Evolutionary conservation across 352 stramenopile species (phyloP), one percentile per base, ranked within the genome.

Genomic region (Phytophthora crassamura): DNA sequence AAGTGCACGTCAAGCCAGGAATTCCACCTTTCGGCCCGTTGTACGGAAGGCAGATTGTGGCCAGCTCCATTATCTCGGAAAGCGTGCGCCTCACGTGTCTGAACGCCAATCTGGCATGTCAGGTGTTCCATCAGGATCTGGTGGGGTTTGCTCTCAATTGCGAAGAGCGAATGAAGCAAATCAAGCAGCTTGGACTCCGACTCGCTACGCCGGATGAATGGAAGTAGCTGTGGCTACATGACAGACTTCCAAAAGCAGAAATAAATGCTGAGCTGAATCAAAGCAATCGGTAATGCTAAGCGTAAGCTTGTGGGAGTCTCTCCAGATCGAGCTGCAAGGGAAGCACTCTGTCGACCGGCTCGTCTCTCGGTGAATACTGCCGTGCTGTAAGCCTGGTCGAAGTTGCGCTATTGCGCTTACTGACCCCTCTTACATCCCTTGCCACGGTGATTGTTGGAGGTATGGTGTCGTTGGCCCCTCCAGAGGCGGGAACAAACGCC

Each of bases 161-260:
- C 61, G 86, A 93, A 57, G 88, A 93, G 47, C 85, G 88, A 3
- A 63, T 96, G 43, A 93, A 93, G 72, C 88, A 96, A 64, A 96
- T 96, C 72, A 93, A 94, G 53, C 86, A 93, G 49, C 75, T 96
- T 20, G 80, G 78, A 0, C 67, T 89, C 51, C 86, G 86, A 3
- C 59, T 90, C 38, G 71, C 77, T 20, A 82, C 64, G 7, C 12
- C 65, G 1, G 69, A 88, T 22, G 83, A 89, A 33, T 92, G 83
- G 83, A 85, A 73, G 61, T 32, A 32, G 28, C 28, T 4, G 25
- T 28, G 25, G 25, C 51, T 83, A 33, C 42, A 74, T 35, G 43
- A 67, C 9, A 43, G 49, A 22, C 10, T 20, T 30, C 32, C 22
- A 11, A n/a, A 18, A 38, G 6, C 25, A 28, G 25, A 28, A 6